phyloP scores from a whole-genome alignment of 106 monocot species.

The Allium fistulosum region DNA sequence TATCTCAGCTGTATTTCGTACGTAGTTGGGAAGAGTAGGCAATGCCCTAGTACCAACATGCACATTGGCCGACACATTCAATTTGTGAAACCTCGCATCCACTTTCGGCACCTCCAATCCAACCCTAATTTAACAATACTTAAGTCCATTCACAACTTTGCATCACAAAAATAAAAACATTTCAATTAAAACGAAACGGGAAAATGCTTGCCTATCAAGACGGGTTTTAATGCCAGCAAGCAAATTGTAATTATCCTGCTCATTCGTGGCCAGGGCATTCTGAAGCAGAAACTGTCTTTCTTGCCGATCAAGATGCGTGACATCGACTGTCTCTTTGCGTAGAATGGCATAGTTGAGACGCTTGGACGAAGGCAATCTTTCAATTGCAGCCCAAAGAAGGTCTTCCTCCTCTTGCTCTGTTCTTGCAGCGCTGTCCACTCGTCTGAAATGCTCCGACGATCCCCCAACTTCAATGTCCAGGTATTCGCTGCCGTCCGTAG shows the following conservation, averaged over 20 bases:
- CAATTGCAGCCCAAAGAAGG: slow-evolving; percentile 18
- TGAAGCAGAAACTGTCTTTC: slow-evolving; percentile 21
- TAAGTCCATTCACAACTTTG: too few species aligned
- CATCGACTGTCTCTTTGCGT: slow-evolving; percentile 16
- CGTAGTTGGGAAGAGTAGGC: slow-evolving; percentile 40
- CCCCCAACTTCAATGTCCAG: slow-evolving; percentile 25
- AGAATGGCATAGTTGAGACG: slow-evolving; percentile 27
- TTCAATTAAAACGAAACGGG: neutral
- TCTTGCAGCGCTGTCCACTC: slow-evolving; percentile 23
- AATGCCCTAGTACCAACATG: slow-evolving; percentile 32
- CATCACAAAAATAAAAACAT: neutral
- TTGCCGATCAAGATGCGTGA: slow-evolving; percentile 37
- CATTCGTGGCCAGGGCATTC: slow-evolving; percentile 42
- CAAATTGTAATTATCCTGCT: slow-evolving; percentile 57
- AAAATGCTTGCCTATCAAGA: neutral
- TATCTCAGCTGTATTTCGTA: slow-evolving; percentile 29
- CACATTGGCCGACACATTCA: slow-evolving; percentile 38
- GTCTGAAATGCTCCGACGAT: slow-evolving; percentile 9
- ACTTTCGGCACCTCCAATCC: slow-evolving; percentile 47
- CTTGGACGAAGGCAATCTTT: slow-evolving; percentile 9
- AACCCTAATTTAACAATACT: slow-evolving; percentile 10
- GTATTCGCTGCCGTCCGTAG: slow-evolving; percentile 21
- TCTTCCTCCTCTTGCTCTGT: slow-evolving; percentile 17
- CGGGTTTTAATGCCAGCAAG: slow-evolving; percentile 28
- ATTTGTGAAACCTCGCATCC: slow-evolving; percentile 33